phyloP scores from a whole-genome alignment of 2,329 filamentous ascomycete genomes.

The Xylaria sp. region DNA sequence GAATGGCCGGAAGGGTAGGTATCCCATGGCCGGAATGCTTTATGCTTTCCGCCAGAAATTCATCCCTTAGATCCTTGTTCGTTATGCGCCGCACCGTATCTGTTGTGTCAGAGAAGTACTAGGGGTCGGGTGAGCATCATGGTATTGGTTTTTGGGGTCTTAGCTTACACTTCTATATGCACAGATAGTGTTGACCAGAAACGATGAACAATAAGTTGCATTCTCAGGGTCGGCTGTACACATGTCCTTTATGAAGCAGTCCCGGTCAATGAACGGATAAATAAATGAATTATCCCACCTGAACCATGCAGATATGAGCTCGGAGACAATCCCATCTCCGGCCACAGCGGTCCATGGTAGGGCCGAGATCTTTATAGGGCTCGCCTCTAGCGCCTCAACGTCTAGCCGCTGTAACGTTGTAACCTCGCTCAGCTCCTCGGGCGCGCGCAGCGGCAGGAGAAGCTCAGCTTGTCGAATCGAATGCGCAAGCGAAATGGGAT shows the following conservation, averaged over 20 bases:
- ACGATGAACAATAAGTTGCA: slow-evolving; percentile 32
- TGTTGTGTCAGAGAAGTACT: slow-evolving; percentile 33
- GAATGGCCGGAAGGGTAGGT: slow-evolving; percentile 27
- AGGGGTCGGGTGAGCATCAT: background rate
- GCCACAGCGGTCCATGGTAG: slow-evolving; percentile 32
- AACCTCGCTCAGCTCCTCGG: background rate
- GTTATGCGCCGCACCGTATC: slow-evolving; percentile 5
- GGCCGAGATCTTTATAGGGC: slow-evolving; percentile 25
- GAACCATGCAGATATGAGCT: slow-evolving; percentile 34
- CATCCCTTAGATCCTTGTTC: slow-evolving; percentile 17
- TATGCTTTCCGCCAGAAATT: slow-evolving; percentile 23
- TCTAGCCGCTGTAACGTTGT: slow-evolving; percentile 20
- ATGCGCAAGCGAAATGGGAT: slow-evolving; percentile 26
- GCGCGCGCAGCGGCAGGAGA: background rate
- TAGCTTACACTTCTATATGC: slow-evolving; percentile 30
- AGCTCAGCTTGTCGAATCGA: slow-evolving; percentile 33
- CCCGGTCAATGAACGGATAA: slow-evolving; percentile 32
- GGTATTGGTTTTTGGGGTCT: background rate
- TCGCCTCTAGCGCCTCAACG: slow-evolving; percentile 10
- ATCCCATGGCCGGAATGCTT: slow-evolving; percentile 12
- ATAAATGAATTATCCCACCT: slow-evolving; percentile 34
- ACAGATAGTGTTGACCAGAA: slow-evolving; percentile 35
- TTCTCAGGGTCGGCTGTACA: slow-evolving; percentile 11
- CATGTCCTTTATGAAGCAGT: slow-evolving; percentile 30
- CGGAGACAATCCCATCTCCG: slow-evolving; percentile 36